Conservation (phyloP, 441 rosid species). For the Eugenia klotzschiana region DNA sequence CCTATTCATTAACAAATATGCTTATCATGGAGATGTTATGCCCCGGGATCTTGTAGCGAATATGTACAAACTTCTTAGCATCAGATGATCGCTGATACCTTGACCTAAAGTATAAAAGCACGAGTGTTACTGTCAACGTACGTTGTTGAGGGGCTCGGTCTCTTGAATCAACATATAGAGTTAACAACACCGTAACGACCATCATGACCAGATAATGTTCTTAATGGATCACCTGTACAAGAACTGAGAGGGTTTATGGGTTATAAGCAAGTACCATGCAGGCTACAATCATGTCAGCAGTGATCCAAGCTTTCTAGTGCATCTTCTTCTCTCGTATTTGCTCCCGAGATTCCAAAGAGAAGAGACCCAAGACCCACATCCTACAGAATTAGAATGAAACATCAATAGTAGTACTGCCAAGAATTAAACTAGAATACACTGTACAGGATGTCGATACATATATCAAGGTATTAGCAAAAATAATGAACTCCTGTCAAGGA, state of each 20-base stretch:
- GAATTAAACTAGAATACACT: neutral
- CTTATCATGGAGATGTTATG: neutral
- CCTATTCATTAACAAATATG: neutral
- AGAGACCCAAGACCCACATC: conserved; percentile 51
- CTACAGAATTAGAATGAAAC: conserved; percentile 15
- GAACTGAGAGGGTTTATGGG: neutral
- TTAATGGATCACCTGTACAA: neutral
- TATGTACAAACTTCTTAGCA: neutral
- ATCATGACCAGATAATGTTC: neutral
- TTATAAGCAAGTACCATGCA: neutral
- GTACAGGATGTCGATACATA: neutral
- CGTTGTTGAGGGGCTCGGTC: neutral
- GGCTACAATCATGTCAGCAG: neutral
- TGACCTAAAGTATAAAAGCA: neutral
- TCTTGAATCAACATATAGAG: neutral
- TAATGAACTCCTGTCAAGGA: neutral
- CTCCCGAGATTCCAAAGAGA: conserved; percentile 25
- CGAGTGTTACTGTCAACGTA: neutral
- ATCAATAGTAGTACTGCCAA: neutral
- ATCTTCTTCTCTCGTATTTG: conserved; percentile 23
- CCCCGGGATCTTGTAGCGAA: neutral
- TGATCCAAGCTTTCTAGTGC: conserved; percentile 6
- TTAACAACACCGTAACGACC: neutral
- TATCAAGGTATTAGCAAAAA: neutral
- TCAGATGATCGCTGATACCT: neutral